A percentile compares a stretch with the other conserved stretches of the same genome.
phyloP scores from a whole-genome alignment of 805 yeast genomes.

The Kodamaea jinghongensis region DNA sequence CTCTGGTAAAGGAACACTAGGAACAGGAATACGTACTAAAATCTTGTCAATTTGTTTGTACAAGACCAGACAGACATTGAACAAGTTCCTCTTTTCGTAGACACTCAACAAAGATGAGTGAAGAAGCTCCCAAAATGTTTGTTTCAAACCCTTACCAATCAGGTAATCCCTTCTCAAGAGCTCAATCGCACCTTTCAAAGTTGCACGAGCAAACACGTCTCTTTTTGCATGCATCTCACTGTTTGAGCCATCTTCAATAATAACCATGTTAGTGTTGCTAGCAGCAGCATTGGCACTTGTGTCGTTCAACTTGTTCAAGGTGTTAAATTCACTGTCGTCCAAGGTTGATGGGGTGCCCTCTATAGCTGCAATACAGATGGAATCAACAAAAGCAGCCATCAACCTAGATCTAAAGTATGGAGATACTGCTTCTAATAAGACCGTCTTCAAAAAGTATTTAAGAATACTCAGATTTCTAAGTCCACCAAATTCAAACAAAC shows the following conservation, averaged over 20 bases:
- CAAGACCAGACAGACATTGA: constrained; percentile 63
- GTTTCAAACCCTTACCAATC: constrained; percentile 54
- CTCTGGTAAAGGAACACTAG: constrained; percentile 50
- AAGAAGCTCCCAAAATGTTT: constrained; percentile 65
- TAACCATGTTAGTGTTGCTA: constrained; percentile 42
- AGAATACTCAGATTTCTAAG: constrained; percentile 61
- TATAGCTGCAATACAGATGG: constrained; percentile 66
- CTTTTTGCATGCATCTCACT: constrained; percentile 50
- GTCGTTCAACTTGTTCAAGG: constrained; percentile 27
- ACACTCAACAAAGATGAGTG: constrained; percentile 61
- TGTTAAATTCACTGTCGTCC: constrained; percentile 64
- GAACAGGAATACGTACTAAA: constrained; percentile 61
- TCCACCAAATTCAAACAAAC: constrained; percentile 73
- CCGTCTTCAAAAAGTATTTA: constrained; percentile 56
- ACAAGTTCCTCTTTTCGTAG: constrained; percentile 57
- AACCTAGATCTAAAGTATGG: constrained; percentile 50
- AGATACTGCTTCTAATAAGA: constrained; percentile 53
- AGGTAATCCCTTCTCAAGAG: constrained; percentile 58
- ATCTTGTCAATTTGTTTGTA: constrained; percentile 60
- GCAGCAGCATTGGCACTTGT: constrained; percentile 15
- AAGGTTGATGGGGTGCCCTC: constrained; percentile 55
- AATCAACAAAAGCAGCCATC: constrained; percentile 43
- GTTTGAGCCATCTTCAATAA: constrained; percentile 53
- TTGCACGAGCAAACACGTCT: constrained; percentile 62
- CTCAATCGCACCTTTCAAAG: constrained; percentile 64